Conservation (phyloP, 805 yeast species). For the Monosporozyma servazzii region DNA sequence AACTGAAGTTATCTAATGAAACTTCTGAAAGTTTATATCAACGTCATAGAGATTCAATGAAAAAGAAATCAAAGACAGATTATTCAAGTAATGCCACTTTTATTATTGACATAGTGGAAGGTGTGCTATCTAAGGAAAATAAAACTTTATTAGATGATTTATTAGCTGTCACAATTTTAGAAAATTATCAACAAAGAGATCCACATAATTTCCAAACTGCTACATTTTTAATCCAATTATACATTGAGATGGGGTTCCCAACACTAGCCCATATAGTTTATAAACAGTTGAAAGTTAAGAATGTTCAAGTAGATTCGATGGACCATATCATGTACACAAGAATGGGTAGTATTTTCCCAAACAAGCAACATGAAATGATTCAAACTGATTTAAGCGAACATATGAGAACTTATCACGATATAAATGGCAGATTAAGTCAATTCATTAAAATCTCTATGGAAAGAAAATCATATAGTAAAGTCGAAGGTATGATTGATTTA, state of each 20-base stretch:
- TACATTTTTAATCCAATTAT: constrained; percentile 61
- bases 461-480: constrained; percentile 52
- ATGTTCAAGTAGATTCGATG: constrained; percentile 67
- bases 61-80: constrained; percentile 48
- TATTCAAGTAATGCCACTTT: constrained; percentile 64
- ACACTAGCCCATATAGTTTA: constrained; percentile 43
- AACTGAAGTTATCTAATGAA: constrained; percentile 16
- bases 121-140: constrained; percentile 16
- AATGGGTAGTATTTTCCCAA: constrained; percentile 38
- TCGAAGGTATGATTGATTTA: constrained; percentile 58
- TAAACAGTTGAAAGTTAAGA: constrained; percentile 50
- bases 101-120: constrained; percentile 44
- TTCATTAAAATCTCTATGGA: constrained; percentile 48
- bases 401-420: constrained; percentile 40
- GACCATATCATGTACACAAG: constrained; percentile 46
- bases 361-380: constrained; percentile 26
- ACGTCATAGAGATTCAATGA: constrained; percentile 30
- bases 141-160: constrained; percentile 23
- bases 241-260: constrained; percentile 47
- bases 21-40: constrained; percentile 32
- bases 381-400: constrained; percentile 30
- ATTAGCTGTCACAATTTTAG: constrained; percentile 47
- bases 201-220: constrained; percentile 64
- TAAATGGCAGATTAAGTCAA: constrained; percentile 43
- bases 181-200: constrained; percentile 45